Percentiles rank a stretch among this genome's conserved stretches.
Conservation (phyloP, 2,329 filamentous ascomycete species). For the Colletotrichum eleusines region DNA sequence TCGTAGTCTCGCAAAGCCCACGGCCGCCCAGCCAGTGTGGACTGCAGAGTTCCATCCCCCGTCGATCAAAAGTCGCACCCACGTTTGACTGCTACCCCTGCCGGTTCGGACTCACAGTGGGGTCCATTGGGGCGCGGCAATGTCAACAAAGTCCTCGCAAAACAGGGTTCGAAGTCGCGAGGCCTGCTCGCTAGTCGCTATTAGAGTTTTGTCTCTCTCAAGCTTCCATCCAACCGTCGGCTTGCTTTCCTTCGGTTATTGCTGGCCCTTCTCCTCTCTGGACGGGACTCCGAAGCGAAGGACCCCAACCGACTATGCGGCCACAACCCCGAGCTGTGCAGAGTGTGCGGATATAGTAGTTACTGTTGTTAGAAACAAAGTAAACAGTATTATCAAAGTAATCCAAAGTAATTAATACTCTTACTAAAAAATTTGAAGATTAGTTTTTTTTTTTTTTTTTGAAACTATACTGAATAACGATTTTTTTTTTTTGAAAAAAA, state of each 20-base stretch:
- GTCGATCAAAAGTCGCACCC: slow-evolving; percentile 35
- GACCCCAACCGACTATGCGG: neutral
- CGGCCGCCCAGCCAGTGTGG: slow-evolving; percentile 8
- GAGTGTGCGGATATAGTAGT: slow-evolving; percentile 10
- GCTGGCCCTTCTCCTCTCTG: neutral
- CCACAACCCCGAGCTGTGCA: slow-evolving; percentile 7
- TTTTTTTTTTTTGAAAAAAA: too few relatives aligned
- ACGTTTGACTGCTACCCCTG: slow-evolving; percentile 24
- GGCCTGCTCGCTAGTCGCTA: neutral
- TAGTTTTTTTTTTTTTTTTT: too few relatives aligned
- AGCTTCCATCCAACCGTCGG: neutral
- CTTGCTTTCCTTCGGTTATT: neutral
- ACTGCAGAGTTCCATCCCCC: slow-evolving; percentile 10
- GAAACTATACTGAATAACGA: too few relatives aligned
- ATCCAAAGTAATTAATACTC: too few relatives aligned
- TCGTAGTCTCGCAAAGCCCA: neutral
- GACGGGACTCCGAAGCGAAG: neutral
- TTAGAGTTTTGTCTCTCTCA: neutral
- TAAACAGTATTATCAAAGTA: too few relatives aligned
- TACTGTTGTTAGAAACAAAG: too few relatives aligned
- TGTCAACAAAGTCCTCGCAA: slow-evolving; percentile 21
- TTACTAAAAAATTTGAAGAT: too few relatives aligned
- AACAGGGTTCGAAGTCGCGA: slow-evolving; percentile 13
- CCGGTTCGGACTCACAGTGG: neutral
- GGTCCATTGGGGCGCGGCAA: slow-evolving; percentile 28